Percentiles rank a stretch among this genome's conserved stretches.
Evolutionary conservation across 129 eudicot species (phyloP).

Genomic region (Flaveria sonorensis): DNA sequence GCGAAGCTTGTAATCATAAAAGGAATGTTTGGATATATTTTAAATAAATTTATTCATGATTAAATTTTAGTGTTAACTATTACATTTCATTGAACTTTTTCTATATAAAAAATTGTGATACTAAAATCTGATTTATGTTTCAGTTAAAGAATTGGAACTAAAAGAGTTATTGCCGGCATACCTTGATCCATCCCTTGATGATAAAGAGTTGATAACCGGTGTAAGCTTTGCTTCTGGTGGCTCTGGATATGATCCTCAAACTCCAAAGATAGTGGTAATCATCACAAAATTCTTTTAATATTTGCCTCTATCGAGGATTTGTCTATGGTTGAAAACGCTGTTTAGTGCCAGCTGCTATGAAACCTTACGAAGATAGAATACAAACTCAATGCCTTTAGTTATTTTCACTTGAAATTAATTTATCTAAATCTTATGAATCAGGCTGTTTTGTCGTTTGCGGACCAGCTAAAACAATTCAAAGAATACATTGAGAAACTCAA

Average conservation of each 20-base stretch:
- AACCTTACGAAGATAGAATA: too few species aligned
- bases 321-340: too few species aligned
- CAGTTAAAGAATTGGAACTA: slow-evolving; percentile 66
- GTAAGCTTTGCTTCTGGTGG: slow-evolving; percentile 95
- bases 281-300: background rate
- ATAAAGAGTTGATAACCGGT: slow-evolving; percentile 59
- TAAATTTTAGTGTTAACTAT: too few species aligned
- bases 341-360: too few species aligned
- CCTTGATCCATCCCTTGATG: slow-evolving; percentile 50
- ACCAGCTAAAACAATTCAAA: slow-evolving; percentile 57
- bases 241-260: slow-evolving; percentile 78
- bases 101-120: too few species aligned
- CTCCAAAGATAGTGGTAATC: slow-evolving; percentile 48
- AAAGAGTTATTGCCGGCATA: slow-evolving; percentile 72
- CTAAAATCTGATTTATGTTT: background rate
- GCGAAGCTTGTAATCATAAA: too few species aligned
- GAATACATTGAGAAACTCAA: slow-evolving; percentile 67
- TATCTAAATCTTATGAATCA: slow-evolving; percentile 26
- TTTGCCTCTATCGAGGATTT: too few species aligned
- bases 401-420: background rate
- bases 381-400: background rate
- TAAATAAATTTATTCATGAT: too few species aligned
- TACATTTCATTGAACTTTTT: too few species aligned
- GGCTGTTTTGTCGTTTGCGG: slow-evolving; percentile 50
- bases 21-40: too few species aligned